Percentiles rank a stretch among this genome's conserved stretches.
phyloP scores from a whole-genome alignment of 2,329 filamentous ascomycete species.

The Xylariales sp. region DNA sequence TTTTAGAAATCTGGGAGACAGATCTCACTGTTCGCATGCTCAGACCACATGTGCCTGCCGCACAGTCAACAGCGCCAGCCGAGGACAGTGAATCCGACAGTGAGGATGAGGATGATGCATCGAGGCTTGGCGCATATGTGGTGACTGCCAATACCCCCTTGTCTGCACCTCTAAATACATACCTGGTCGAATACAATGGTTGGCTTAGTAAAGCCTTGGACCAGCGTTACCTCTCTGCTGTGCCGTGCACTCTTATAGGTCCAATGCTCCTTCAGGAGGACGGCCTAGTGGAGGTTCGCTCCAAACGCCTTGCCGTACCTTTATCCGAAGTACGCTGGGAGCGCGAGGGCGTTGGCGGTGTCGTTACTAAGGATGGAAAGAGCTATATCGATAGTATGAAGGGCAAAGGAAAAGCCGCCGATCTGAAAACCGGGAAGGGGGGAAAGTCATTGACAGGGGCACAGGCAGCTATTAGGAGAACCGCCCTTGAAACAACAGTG shows the following conservation, averaged over 20 bases:
- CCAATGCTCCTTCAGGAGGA: slow-evolving; percentile 82
- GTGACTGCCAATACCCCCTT: slow-evolving; percentile 82
- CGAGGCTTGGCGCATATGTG: slow-evolving; percentile 73
- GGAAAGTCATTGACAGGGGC: slow-evolving; percentile 57
- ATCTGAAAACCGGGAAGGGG: slow-evolving; percentile 26
- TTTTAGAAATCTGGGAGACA: slow-evolving; percentile 84
- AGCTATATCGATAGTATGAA: slow-evolving; percentile 52
- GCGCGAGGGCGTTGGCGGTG: slow-evolving; percentile 64
- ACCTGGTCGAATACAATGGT: slow-evolving; percentile 74
- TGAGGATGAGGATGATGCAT: slow-evolving; percentile 44
- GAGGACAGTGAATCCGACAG: slow-evolving; percentile 24
- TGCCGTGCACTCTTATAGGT: slow-evolving; percentile 74
- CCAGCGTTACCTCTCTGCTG: slow-evolving; percentile 61
- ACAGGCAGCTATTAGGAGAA: slow-evolving; percentile 70
- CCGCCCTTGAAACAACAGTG: slow-evolving; percentile 75
- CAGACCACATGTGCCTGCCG: slow-evolving; percentile 66
- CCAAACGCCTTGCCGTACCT: slow-evolving; percentile 79
- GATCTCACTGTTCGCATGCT: slow-evolving; percentile 82
- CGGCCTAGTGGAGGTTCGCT: slow-evolving; percentile 62
- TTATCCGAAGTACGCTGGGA: slow-evolving; percentile 85
- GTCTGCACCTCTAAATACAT: slow-evolving; percentile 74
- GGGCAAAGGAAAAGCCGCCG: slow-evolving; percentile 38
- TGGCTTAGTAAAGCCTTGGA: slow-evolving; percentile 79
- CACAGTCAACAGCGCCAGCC: slow-evolving; percentile 19
- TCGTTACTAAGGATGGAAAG: slow-evolving; percentile 56